Evolutionary conservation across 73 alveolate genomes (phyloP).

Genomic region (Vitrella brassicaformis): DNA sequence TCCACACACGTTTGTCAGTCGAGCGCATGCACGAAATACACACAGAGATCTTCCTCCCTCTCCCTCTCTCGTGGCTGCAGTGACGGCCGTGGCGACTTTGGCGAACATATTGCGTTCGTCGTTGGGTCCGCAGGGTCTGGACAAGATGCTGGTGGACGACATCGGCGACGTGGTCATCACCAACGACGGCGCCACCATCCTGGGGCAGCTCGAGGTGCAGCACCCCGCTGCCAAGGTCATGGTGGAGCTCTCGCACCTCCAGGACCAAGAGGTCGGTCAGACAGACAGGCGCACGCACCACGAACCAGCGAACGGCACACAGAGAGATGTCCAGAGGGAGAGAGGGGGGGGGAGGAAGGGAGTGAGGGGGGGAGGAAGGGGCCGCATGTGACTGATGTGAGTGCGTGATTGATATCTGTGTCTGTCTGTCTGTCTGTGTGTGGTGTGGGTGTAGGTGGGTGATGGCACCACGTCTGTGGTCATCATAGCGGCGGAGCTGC

Average conservation of each 20-base stretch:
- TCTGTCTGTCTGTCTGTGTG: too few relatives aligned
- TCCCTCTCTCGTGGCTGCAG: conserved; percentile 33
- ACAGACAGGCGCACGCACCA: too few relatives aligned
- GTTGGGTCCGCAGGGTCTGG: conserved; percentile 98
- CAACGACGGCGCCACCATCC: conserved; percentile 97
- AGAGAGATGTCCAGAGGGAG: too few relatives aligned
- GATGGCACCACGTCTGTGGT: conserved; percentile 99
- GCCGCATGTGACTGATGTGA: not conserved
- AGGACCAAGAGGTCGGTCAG: conserved; percentile 76
- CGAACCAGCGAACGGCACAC: too few relatives aligned
- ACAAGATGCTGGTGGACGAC: conserved; percentile 96
- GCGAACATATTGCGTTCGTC: conserved; percentile 89
- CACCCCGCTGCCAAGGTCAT: conserved; percentile 99
- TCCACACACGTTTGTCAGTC: not conserved
- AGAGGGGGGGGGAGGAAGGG: too few relatives aligned
- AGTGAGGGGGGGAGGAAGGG: not conserved
- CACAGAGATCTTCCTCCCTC: not conserved
- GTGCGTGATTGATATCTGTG: too few relatives aligned
- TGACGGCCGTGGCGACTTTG: conserved; percentile 71
- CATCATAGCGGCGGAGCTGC: conserved; percentile 90
- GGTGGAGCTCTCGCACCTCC: conserved; percentile 88
- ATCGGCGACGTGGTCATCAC: conserved; percentile 96
- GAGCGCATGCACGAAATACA: too few relatives aligned
- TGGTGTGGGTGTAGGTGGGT: too few relatives aligned
- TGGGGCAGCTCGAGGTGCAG: conserved; percentile 83